A percentile compares a stretch with the other conserved stretches of the same genome.
phyloP scores from a whole-genome alignment of 129 eudicot genomes.

The Solidago caesia region DNA sequence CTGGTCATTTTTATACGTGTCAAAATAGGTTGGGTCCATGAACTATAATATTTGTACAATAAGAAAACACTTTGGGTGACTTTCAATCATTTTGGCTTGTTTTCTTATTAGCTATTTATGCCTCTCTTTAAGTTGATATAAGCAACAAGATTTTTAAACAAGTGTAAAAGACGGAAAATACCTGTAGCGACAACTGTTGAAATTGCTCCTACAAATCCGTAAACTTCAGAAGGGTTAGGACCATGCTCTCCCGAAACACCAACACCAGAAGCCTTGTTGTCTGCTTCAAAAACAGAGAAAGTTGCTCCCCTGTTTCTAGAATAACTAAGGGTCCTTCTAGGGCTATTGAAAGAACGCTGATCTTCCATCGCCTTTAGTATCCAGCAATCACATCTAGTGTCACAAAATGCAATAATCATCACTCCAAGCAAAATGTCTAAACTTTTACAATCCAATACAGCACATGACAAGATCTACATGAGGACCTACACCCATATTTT shows the following conservation, averaged over 20 bases:
- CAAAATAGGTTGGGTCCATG: too few species aligned
- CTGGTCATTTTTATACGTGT: too few species aligned
- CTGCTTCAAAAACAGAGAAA: constrained; percentile 53
- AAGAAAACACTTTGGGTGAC: too few species aligned
- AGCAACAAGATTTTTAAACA: not conserved
- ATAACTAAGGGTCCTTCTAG: constrained; percentile 69
- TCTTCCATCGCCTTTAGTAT: constrained; percentile 49
- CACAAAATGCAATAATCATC: constrained; percentile 1
- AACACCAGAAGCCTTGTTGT: constrained; percentile 50
- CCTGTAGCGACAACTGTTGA: constrained; percentile 84
- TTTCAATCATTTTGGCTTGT: too few species aligned
- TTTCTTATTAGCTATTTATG: too few species aligned
- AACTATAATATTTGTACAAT: too few species aligned
- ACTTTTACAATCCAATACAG: not conserved
- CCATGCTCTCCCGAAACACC: constrained; percentile 77
- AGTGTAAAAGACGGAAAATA: constrained; percentile 20
- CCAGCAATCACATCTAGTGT: constrained; percentile 10
- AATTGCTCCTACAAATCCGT: constrained; percentile 94
- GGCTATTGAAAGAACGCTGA: constrained; percentile 64
- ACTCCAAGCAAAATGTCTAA: constrained; percentile 4
- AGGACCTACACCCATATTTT: not conserved
- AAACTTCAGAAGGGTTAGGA: constrained; percentile 88
- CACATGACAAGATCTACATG: not conserved
- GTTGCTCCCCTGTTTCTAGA: constrained; percentile 63
- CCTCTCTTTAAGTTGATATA: not conserved